Base-by-base conservation (phyloP, 2,329 filamentous ascomycete species). In the Ophioceras dolichostomum region DNA sequence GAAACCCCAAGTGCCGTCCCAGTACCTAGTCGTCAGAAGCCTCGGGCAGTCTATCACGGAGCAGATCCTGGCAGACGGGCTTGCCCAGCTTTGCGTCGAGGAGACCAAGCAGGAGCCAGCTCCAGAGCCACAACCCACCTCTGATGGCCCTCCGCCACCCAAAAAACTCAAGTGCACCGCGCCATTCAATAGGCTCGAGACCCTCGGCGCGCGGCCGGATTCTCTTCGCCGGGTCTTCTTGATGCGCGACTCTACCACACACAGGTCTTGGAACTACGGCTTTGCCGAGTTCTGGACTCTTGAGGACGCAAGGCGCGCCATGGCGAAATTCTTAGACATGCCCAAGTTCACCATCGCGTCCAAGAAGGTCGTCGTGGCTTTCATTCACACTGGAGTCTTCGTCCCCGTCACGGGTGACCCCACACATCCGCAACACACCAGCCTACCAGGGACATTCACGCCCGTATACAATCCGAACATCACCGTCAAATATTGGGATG, bases 321-420 rank as follows among this genome's bases (percentile, higher is more conserved):
- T 88, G 50, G 67, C 70, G 17, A 84, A 85, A 46, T 80, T 81
- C 47, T 74, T 75, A 28, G 79, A 77, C 24, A 75, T 79, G 20
- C 74, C 83, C 10, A 80, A 77, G 35, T 89, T 89, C 49, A 86
- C 79, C 2, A 84, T 91, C 43, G 79, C 78, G 1, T 84, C 79
- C 3, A 79, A 76, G 45, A 73, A 77, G 1, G 80, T 86, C 13
- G 67, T 73, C 10, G 68, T 85, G 18, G 80, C 73, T 31, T 86
- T 82, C 46, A 87, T 88, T 28, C 84, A 91, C 45, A 75, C 83
- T n/a, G 84, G 84, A 5, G 83, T 91, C 3, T 91, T 93, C 49
- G 73, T 88, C 10, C 83, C 82, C 1, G 79, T 34, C 6, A n/a
- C 28, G 12, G 31, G 29, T 21, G 19, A 29, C 16, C 32, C 19